phyloP scores from a whole-genome alignment of 805 yeast species.

The Nakazawaea siamensis region DNA sequence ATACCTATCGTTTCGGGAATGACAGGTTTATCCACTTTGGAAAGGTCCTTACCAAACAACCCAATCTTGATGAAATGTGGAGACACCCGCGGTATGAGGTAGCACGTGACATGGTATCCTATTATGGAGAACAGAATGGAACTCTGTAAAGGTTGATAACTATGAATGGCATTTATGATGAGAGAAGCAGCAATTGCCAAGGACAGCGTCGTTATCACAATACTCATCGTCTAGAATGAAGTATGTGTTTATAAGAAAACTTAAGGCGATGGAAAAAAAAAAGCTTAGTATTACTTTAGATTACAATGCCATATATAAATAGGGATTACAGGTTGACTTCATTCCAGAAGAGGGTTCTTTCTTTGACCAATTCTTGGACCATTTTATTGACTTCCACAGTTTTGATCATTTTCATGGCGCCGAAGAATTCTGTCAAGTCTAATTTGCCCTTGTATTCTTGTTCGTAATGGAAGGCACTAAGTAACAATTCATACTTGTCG shows the following conservation, averaged over 20 bases:
- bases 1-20: slow-evolving; percentile 94
- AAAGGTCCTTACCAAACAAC: slow-evolving; percentile 75
- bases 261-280: too few species aligned
- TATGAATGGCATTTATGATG: slow-evolving; percentile 12
- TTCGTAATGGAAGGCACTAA: slow-evolving; percentile 82
- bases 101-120: slow-evolving; percentile 54
- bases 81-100: slow-evolving; percentile 62
- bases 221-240: too few species aligned
- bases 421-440: slow-evolving; percentile 63
- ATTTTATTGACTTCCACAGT: slow-evolving; percentile 63
- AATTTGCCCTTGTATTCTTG: slow-evolving; percentile 46
- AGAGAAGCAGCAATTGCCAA: slow-evolving; percentile 7
- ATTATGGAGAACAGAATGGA: slow-evolving; percentile 59
- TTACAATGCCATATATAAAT: not conserved
- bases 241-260: too few species aligned
- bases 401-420: slow-evolving; percentile 53
- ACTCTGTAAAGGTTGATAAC: slow-evolving; percentile 41
- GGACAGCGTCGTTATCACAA: not conserved
- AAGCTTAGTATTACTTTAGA: too few species aligned
- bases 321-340: not conserved
- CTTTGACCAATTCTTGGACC: slow-evolving; percentile 49
- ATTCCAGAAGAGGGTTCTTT: slow-evolving; percentile 35
- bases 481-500: slow-evolving; percentile 82
- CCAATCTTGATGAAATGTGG: slow-evolving; percentile 69
- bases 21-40: slow-evolving; percentile 65